Conservation (phyloP, 768 basidiomycete genomes). For the Fistulinella prunicolor region DNA sequence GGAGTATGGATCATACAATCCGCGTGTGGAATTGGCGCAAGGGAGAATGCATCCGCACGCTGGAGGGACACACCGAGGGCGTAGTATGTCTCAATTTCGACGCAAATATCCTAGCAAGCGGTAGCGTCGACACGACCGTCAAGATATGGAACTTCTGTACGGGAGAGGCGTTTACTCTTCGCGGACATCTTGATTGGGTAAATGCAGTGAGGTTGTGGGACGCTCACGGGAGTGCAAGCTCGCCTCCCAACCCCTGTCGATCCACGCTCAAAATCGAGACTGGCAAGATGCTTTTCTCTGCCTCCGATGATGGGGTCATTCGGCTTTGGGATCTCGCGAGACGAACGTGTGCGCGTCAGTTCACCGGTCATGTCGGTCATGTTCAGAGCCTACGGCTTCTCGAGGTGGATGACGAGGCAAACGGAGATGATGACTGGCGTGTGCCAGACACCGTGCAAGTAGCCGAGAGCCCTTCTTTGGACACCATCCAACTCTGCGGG, state of each 20-base stretch:
- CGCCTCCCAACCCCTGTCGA: slow-evolving; percentile 20
- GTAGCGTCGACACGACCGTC: slow-evolving; percentile 92
- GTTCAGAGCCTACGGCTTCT: slow-evolving; percentile 89
- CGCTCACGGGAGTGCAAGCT: slow-evolving; percentile 19
- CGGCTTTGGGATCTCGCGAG: slow-evolving; percentile 89
- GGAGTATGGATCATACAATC: slow-evolving; percentile 93
- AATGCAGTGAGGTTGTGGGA: slow-evolving; percentile 96
- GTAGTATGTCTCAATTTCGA: slow-evolving; percentile 92
- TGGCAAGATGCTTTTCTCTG: slow-evolving; percentile 96
- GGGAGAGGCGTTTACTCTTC: slow-evolving; percentile 86
- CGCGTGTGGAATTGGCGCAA: slow-evolving; percentile 96
- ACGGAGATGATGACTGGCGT: slow-evolving; percentile 17
- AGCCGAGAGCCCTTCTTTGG: slow-evolving; percentile 14
- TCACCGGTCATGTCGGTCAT: slow-evolving; percentile 89
- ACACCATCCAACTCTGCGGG: slow-evolving; percentile 14
- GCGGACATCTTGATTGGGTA: slow-evolving; percentile 95
- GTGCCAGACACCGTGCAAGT: slow-evolving; percentile 11
- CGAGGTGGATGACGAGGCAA: slow-evolving; percentile 53
- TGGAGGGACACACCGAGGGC: slow-evolving; percentile 88
- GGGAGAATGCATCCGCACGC: slow-evolving; percentile 81
- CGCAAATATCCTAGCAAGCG: slow-evolving; percentile 86
- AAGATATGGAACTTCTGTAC: slow-evolving; percentile 93
- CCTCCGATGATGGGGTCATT: slow-evolving; percentile 92
- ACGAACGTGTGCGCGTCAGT: slow-evolving; percentile 77
- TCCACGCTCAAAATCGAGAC: slow-evolving; percentile 57